Base-by-base conservation (phyloP, 176 grass and related monocot species). In the Cenchrus purpureus region DNA sequence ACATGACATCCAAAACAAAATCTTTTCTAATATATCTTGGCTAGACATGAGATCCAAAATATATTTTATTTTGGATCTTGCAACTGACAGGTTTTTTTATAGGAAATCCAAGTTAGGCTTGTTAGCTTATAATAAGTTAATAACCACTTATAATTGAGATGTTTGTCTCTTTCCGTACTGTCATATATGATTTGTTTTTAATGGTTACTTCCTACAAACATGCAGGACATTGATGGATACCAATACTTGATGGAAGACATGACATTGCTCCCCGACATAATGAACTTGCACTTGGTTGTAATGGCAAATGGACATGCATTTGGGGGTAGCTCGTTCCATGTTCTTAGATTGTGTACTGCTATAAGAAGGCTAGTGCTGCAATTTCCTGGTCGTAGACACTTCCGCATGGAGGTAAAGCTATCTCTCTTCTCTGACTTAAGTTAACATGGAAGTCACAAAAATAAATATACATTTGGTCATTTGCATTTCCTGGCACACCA, bases 171-270 rank as follows among this genome's bases (percentile, higher is more conserved):
- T 11, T 50, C 44, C 40, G 5, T 8, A 45, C 10, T 59, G 10
- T 60, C 40, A 8, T 29, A 76, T 48, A 76, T 82, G 40, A 74
- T 61, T 37, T 17, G 0, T 17, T n/a, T n/a, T n/a, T 19, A 8
- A 7, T 86, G 14, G 9, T 77, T 34, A 49, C 13, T 55, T 6
- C 3, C 4, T 55, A 15, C 15, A 11, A 16, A 51, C 43, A 48
- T 37, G 43, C 86, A 87, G 86, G 72, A 61, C 1, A 68, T 49
- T 42, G 10, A 3, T 68, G 22, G 28, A 3, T 5, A 19, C 12
- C 25, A 16, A 25, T 82, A 82, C 71, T 42, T 87, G 8, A 81
- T 69, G 86, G 79, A 76, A 10, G 62, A 87, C 12, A 87, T 87
- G 63, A 60, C 28, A 60, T 13, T 56, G 61, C 40, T 82, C 50